Evolutionary conservation across 306 rosid species (phyloP), one percentile per base, ranked within the genome.

Genomic region (Biancaea sappan): DNA sequence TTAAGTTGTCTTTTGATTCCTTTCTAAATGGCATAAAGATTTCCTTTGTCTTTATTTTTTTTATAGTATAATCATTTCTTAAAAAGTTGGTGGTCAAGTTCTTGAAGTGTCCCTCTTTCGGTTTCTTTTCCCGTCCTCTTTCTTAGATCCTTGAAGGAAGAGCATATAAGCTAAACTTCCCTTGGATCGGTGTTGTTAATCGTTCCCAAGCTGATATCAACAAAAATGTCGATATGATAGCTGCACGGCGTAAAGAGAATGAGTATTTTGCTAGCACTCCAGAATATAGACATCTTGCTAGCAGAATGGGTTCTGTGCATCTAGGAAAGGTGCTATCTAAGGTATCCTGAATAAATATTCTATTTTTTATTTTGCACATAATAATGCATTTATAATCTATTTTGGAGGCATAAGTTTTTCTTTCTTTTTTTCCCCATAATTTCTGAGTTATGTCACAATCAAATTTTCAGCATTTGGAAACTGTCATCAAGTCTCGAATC

Each of bases 221-320:
- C 87, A 95, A 92, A 86, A 92, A 90, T 74, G 99, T 95, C n/a
- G 99, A 95, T 75, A 95, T 95, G 99, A 92, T 95, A 79, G 99
- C 99, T 50, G 99, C 99, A 61, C 89, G 99, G 34, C 95, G 88
- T 70, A 92, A 96, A 80, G 99, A 95, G 79, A 90, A 82, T 8
- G 99, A 95, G 56, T 90, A 95, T 59, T 95, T 95, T 78, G 18
- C 90, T 26, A 86, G 1, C 74, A 90, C 94, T 32, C 87, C 97
- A 0, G 99, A 95, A 81, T 95, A 95, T 84, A 90, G 78, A 81
- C 99, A 92, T 88, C 88, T 95, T 34, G 95, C 98, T 51, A 84
- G 51, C 67, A 83, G 98, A 84, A 95, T 95, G 99, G 99, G 99
- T 15, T 92, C 99, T 52, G 97, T 88, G 86, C 99, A 95, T 90